Percentiles rank a stretch among this genome's conserved stretches.
phyloP scores from a whole-genome alignment of 2,329 filamentous ascomycete genomes.

The Aspergillus tanneri region DNA sequence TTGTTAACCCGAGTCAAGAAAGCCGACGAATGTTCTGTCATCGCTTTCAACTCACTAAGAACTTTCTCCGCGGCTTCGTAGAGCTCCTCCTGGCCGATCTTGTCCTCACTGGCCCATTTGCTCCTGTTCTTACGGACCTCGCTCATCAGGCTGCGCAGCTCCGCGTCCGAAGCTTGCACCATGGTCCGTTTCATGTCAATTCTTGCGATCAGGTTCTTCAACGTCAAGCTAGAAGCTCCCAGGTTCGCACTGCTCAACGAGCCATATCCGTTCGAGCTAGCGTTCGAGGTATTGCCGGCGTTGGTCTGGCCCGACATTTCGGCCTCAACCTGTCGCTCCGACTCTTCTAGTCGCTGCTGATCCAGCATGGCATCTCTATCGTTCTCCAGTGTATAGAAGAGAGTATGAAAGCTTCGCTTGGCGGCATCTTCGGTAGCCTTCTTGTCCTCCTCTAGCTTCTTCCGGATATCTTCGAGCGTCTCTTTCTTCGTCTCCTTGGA shows the following conservation, averaged over 20 bases:
- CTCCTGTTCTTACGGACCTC: constrained; percentile 97
- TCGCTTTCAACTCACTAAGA: constrained; percentile 91
- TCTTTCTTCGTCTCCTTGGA: constrained; percentile 59
- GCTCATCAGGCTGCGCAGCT: constrained; percentile 88
- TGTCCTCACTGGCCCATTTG: constrained; percentile 98
- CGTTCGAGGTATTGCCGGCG: constrained; percentile 56
- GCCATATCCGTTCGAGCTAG: constrained; percentile 68
- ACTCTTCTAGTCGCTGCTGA: constrained; percentile 93
- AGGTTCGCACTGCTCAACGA: constrained; percentile 91
- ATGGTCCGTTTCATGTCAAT: constrained; percentile 91
- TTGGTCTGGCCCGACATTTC: constrained; percentile 72
- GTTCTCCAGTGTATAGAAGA: constrained; percentile 94
- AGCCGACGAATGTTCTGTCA: constrained; percentile 95
- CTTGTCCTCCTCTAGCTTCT: constrained; percentile 88
- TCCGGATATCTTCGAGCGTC: constrained; percentile 82
- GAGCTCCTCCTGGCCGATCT: constrained; percentile 93
- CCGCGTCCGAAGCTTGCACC: constrained; percentile 88
- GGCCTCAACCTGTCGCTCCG: constrained; percentile 91
- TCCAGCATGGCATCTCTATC: constrained; percentile 96
- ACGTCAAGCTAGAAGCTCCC: constrained; percentile 88
- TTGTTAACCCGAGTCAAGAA: constrained; percentile 95
- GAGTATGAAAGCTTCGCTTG: constrained; percentile 84
- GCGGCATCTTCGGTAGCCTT: constrained; percentile 87
- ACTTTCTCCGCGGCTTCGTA: constrained; percentile 98
- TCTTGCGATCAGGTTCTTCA: constrained; percentile 94